Evolutionary conservation across 257 asterid species (phyloP), one percentile per base, ranked within the genome.

Genomic region (Dorcoceras hygrometricum): DNA sequence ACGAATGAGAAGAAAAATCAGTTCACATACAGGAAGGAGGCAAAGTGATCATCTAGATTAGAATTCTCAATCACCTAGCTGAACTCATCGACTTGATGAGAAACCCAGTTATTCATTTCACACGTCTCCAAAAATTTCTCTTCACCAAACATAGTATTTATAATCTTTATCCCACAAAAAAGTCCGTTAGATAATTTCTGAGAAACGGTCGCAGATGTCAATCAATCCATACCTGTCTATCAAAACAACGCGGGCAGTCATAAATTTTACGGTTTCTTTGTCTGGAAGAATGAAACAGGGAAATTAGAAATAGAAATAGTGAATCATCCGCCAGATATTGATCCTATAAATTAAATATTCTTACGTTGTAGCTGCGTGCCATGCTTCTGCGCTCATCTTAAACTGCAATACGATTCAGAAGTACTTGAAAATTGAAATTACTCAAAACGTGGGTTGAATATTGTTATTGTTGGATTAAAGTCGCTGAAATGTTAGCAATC

Each of bases 181-280:
- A 32, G 14, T 66, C 51, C 69, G 29, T 48, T 19, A 63, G 22
- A 61, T 25, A 3, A 62, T 34, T 29, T 46, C 31, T 11, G 48
- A 24, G 22, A 57, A 39, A 12, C 27, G 39, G 59, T 19, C 63
- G 66, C 31, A 60, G 18, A 70, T 57, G 34, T 63, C 58, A 73
- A 51, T 57, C 67, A 50, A 34, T 76, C 46, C 6, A 16, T 66
- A 83, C 96, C 92, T 79, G 70, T 72, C 71, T 78, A 59, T 72
- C 59, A 55, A 71, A 55, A 75, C 90, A 80, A 43, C 48, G 81
- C 14, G 85, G 82, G 65, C 91, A 86, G 77, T 84, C 90, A 68
- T 83, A 36, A 50, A 62, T 66, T 58, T 73, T 81, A 36, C 43
- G 75, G 75, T 81, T 83, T 67, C 77, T 74, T 68, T 59, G 78